Base-by-base conservation (phyloP, 768 basidiomycete species). In the Russula earlei region DNA sequence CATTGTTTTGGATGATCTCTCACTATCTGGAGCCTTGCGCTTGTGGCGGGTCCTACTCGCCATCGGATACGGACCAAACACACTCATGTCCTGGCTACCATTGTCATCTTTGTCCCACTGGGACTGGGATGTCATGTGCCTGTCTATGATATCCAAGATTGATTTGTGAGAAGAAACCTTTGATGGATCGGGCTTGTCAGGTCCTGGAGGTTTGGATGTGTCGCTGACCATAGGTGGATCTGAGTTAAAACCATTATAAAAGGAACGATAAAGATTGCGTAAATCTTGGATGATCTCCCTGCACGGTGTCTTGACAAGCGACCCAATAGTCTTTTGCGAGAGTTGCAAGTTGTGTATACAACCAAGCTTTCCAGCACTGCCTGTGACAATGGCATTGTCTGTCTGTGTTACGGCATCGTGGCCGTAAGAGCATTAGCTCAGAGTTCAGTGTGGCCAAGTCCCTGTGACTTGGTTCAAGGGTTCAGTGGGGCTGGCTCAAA, bases 101-200 rank as follows among this genome's bases (percentile, higher is more conserved):
- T 40, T 40, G 15, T 61, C 54, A 25, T 19, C 40, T 8, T 27
- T 9, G 24, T 52, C 52, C 33, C 60, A 61, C 3, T 11, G 15
- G 1, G 41, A 34, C n/a, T n/a, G n/a, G n/a, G n/a, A n/a, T 15
- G 34, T 22, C 12, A 53, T 24, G 42, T 53, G 34, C 3, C 22
- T n/a, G 17, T 45, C 37, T 1, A 53, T 25, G 22, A 53, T 12
- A 1, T 7, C 22, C 43, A 45, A 53, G 12, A 45, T 17, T 36
- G 22, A 44, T 29, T 37, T 1, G 1, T 43, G 37, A 15, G 52
- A 46, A 5, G 17, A n/a, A 45, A 34, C 36, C 44, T 52, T 27
- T 33, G 12, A 3, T 20, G 29, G 29, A 31, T 31, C 29, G 3
- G 2, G 2, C 29, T 10, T 31, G 1, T 22, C 24, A 25, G 0